phyloP scores from a whole-genome alignment of 345 rosid genomes.

The Dimocarpus longan region DNA sequence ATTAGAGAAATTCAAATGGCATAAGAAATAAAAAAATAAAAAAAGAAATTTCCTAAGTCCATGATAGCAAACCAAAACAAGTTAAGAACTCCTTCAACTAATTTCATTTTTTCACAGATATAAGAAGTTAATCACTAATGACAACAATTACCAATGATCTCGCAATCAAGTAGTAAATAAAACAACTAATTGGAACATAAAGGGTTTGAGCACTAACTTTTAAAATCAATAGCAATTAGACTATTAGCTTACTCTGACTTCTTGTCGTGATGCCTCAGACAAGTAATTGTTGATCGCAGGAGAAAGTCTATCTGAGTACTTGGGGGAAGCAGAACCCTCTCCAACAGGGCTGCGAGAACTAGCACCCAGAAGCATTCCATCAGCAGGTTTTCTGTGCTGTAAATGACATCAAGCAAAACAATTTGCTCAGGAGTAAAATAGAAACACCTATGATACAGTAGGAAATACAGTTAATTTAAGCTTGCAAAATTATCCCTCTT shows the following conservation, averaged over 20 bases:
- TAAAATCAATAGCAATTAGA: background rate
- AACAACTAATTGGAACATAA: conserved; percentile 1
- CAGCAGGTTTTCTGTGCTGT: conserved; percentile 92
- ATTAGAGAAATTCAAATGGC: conserved; percentile 29
- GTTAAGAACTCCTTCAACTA: background rate
- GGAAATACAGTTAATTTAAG: background rate
- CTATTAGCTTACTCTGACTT: conserved; percentile 70
- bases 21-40: conserved; percentile 12
- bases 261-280: conserved; percentile 98
- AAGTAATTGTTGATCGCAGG: conserved; percentile 92
- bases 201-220: background rate
- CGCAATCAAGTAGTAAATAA: conserved; percentile 1
- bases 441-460: background rate
- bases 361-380: conserved; percentile 84
- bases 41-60: conserved; percentile 8
- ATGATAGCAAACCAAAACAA: background rate
- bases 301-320: conserved; percentile 97
- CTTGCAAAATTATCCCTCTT: background rate
- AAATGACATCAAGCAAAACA: conserved; percentile 20
- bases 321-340: conserved; percentile 90
- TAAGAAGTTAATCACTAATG: background rate
- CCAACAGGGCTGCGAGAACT: conserved; percentile 86
- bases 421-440: conserved; percentile 6
- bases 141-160: background rate
- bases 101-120: background rate